Percentiles rank a stretch among this genome's conserved stretches.
phyloP scores from a whole-genome alignment of 495 filamentous ascomycete genomes.

The Tuber magnatum region DNA sequence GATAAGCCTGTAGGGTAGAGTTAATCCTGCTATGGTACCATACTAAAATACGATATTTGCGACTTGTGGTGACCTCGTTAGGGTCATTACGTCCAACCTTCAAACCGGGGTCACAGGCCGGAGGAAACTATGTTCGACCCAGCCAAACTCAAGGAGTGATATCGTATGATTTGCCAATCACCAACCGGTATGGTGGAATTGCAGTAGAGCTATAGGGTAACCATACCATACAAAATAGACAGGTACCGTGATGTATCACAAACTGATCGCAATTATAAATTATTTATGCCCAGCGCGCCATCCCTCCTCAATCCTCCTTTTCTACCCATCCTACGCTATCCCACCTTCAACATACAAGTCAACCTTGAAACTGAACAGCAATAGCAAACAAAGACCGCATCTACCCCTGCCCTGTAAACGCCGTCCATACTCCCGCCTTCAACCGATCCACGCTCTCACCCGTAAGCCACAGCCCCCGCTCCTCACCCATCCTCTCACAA shows the following conservation, averaged over 20 bases:
- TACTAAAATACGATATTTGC: not conserved
- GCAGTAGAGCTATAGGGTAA: not conserved
- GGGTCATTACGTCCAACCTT: not conserved
- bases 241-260: not conserved
- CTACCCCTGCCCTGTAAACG: slow-evolving; percentile 40
- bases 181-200: not conserved
- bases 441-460: slow-evolving; percentile 50
- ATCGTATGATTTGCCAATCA: not conserved
- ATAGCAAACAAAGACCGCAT: not conserved
- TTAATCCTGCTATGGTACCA: too few relatives aligned
- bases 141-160: not conserved
- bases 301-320: not conserved
- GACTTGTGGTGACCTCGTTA: not conserved
- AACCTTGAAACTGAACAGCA: not conserved
- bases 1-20: too few relatives aligned
- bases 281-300: not conserved
- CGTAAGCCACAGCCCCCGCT: slow-evolving; percentile 42
- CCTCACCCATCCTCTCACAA: slow-evolving; percentile 52
- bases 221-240: not conserved
- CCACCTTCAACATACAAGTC: slow-evolving; percentile 1
- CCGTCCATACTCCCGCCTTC: slow-evolving; percentile 53
- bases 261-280: not conserved
- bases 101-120: not conserved
- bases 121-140: not conserved
- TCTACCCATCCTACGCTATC: not conserved